phyloP scores from a whole-genome alignment of 495 filamentous ascomycete species.

The Penicillium canariense region DNA sequence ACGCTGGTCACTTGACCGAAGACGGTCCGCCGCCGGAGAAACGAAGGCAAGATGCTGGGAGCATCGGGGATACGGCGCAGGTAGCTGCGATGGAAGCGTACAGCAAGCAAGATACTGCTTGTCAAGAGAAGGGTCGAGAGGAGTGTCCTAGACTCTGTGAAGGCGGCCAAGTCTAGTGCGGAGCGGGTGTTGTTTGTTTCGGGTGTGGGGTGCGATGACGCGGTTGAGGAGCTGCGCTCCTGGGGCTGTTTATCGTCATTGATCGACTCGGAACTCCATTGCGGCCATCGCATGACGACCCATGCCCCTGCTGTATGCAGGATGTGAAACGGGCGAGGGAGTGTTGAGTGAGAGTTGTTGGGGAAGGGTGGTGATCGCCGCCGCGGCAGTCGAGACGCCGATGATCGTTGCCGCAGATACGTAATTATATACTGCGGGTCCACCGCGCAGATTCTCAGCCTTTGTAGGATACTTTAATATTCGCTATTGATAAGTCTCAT shows the following conservation, averaged over 20 bases:
- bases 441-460: not conserved
- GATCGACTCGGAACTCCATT: slow-evolving; percentile 44
- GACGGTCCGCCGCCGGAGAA: slow-evolving; percentile 67
- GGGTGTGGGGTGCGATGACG: slow-evolving; percentile 13
- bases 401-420: slow-evolving; percentile 22
- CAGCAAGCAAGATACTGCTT: slow-evolving; percentile 55
- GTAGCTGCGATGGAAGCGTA: slow-evolving; percentile 58
- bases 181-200: slow-evolving; percentile 17
- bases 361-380: slow-evolving; percentile 14
- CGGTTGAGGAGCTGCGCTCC: slow-evolving; percentile 10
- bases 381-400: slow-evolving; percentile 5
- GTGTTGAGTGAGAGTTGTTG: slow-evolving; percentile 6
- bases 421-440: not conserved
- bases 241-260: slow-evolving; percentile 27
- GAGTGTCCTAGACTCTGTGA: slow-evolving; percentile 63
- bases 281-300: slow-evolving; percentile 53
- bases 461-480: too few relatives aligned
- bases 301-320: slow-evolving; percentile 27
- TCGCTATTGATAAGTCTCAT: not conserved
- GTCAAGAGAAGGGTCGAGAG: slow-evolving; percentile 69
- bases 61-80: slow-evolving; percentile 79
- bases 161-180: slow-evolving; percentile 60
- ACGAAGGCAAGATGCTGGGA: slow-evolving; percentile 62
- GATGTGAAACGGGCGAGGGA: not conserved
- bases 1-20: slow-evolving; percentile 89